These are phyloP conservation scores for Candida sonorensis DNA, from an alignment of 805 yeast genomes.

Conservation along the genomic window DNA sequence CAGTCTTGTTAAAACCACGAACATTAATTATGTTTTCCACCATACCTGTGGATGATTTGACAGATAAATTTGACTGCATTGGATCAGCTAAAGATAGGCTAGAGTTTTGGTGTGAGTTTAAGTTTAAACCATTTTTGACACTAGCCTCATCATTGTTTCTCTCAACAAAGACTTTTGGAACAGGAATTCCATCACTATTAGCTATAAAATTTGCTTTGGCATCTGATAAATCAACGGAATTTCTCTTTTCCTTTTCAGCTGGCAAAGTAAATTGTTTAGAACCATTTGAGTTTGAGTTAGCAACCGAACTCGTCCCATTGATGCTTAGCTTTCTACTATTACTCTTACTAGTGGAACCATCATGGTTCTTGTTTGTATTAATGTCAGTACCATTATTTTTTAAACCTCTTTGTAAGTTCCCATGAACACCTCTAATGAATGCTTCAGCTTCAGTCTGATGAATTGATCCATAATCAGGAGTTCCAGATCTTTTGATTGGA, in stretches of 20 bases:
- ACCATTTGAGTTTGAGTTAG: neutral
- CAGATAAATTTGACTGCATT: slow-evolving; percentile 5
- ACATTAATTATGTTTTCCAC: slow-evolving; percentile 78
- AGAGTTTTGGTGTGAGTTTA: too few relatives aligned
- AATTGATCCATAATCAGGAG: slow-evolving; percentile 26
- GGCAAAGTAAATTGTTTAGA: slow-evolving; percentile 16
- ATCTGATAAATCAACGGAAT: slow-evolving; percentile 21
- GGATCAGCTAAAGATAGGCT: slow-evolving; percentile 2
- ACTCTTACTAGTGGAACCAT: neutral
- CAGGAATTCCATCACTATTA: slow-evolving; percentile 10
- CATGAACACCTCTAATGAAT: slow-evolving; percentile 29
- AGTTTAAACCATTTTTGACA: too few relatives aligned
- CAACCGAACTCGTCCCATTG: too few relatives aligned
- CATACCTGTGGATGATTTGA: slow-evolving; percentile 48
- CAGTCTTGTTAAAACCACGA: slow-evolving; percentile 79
- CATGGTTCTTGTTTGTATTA: neutral
- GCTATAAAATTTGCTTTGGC: slow-evolving; percentile 6
- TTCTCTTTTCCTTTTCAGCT: slow-evolving; percentile 8
- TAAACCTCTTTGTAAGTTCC: slow-evolving; percentile 18
- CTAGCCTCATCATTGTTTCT: too few relatives aligned
- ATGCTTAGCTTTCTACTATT: neutral
- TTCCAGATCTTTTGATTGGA: slow-evolving; percentile 2
- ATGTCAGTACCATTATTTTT: slow-evolving; percentile 1
- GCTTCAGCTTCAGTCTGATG: slow-evolving; percentile 40
- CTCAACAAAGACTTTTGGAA: slow-evolving; percentile 7